phyloP scores from a whole-genome alignment of 805 yeast species.

The Yarrowia porcina region DNA sequence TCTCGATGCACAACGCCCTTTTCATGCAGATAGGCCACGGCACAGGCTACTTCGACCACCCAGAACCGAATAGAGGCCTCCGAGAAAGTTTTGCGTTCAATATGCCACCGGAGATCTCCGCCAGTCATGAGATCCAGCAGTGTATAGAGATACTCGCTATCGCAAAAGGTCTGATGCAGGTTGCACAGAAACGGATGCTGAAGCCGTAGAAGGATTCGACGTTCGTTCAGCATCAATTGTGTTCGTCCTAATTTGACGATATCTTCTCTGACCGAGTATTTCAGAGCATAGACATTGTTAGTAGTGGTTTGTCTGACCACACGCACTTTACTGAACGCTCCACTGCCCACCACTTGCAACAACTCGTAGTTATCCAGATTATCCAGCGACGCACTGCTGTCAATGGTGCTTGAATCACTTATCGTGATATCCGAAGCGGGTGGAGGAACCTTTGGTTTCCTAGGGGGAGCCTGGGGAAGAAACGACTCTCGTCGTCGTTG shows the following conservation, averaged over 20 bases:
- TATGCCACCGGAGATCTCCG: slow-evolving; percentile 81
- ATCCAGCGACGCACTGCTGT: neutral
- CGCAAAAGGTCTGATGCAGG: slow-evolving; percentile 91
- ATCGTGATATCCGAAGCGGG: neutral
- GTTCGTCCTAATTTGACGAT: slow-evolving; percentile 91
- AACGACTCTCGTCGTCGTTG: slow-evolving; percentile 2
- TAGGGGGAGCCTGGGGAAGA: slow-evolving; percentile 14
- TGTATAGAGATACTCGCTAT: slow-evolving; percentile 78
- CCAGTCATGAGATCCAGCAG: slow-evolving; percentile 92
- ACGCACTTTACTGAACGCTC: slow-evolving; percentile 83
- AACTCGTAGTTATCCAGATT: slow-evolving; percentile 31
- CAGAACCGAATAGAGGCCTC: slow-evolving; percentile 76
- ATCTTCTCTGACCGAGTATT: slow-evolving; percentile 85
- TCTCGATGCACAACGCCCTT: slow-evolving; percentile 67
- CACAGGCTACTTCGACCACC: slow-evolving; percentile 84
- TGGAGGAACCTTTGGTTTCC: neutral
- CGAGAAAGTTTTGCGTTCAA: slow-evolving; percentile 61
- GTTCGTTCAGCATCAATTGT: slow-evolving; percentile 93
- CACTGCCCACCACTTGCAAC: slow-evolving; percentile 72
- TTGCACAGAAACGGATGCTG: slow-evolving; percentile 94
- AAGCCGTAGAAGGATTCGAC: slow-evolving; percentile 77
- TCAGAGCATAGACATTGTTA: slow-evolving; percentile 64
- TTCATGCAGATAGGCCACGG: slow-evolving; percentile 58
- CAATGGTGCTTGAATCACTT: neutral
- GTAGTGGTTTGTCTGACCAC: slow-evolving; percentile 34